Percentiles rank a stretch among this genome's conserved stretches.
phyloP scores from a whole-genome alignment of 805 yeast species.

The Priceomyces melissophilus region DNA sequence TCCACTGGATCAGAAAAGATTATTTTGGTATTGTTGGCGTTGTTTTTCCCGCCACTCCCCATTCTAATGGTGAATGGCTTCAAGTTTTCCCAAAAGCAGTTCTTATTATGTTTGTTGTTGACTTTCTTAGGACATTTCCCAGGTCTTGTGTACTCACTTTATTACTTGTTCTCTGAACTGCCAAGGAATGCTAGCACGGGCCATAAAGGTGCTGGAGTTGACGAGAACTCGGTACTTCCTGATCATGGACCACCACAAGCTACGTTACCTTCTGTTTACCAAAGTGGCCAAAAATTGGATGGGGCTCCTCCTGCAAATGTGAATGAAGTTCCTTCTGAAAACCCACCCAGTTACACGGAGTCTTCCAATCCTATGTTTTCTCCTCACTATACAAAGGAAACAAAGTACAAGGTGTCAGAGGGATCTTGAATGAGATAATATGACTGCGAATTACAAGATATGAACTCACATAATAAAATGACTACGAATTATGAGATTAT shows the following conservation, averaged over 20 bases:
- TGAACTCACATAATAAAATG: no score
- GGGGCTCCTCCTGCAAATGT: no score
- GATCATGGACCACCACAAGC: background rate
- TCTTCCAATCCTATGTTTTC: no score
- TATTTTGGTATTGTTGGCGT: constrained; percentile 28
- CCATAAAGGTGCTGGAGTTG: constrained; percentile 20
- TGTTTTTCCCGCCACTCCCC: constrained; percentile 39
- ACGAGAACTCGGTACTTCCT: constrained; percentile 7
- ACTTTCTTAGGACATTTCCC: constrained; percentile 33
- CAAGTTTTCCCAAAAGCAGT: constrained; percentile 32
- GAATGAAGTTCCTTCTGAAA: no score
- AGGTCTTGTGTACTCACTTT: constrained; percentile 30
- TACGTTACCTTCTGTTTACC: background rate
- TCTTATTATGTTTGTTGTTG: constrained; percentile 23
- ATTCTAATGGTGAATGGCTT: constrained; percentile 26
- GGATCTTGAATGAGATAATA: no score
- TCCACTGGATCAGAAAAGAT: constrained; percentile 14
- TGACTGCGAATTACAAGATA: no score
- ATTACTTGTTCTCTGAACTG: constrained; percentile 21
- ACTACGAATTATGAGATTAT: no score
- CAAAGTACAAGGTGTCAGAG: no score
- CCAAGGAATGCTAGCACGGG: constrained; percentile 11
- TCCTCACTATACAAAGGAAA: no score
- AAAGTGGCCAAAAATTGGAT: background rate
- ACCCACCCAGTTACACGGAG: no score